These are phyloP conservation scores for Sordariomycetes sp. DNA, from an alignment of 2,329 filamentous ascomycete species.

Conservation along the genomic window DNA sequence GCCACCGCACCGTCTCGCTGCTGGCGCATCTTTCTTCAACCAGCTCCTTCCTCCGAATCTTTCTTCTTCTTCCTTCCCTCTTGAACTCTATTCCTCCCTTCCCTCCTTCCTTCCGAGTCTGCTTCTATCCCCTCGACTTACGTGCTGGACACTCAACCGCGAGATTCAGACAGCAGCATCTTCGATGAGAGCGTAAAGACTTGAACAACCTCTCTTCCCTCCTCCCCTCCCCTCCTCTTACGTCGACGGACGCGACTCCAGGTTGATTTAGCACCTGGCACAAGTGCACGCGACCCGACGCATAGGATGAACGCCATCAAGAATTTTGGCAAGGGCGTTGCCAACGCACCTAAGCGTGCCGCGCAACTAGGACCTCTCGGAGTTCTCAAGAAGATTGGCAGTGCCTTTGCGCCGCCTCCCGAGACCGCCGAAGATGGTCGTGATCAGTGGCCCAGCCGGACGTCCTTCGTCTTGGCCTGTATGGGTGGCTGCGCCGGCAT, in stretches of 20 bases:
- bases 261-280: too few relatives aligned
- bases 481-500: slow-evolving; percentile 51
- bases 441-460: slow-evolving; percentile 46
- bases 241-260: too few relatives aligned
- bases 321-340: slow-evolving; percentile 4
- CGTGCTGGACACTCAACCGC: too few relatives aligned
- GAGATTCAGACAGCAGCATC: too few relatives aligned
- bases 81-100: neutral
- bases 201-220: too few relatives aligned
- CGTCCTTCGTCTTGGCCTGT: slow-evolving; percentile 45
- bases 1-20: too few relatives aligned
- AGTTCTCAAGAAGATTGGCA: slow-evolving; percentile 18
- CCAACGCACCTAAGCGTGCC: slow-evolving; percentile 7
- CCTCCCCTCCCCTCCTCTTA: too few relatives aligned
- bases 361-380: slow-evolving; percentile 8
- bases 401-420: slow-evolving; percentile 24
- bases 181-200: too few relatives aligned
- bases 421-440: slow-evolving; percentile 27
- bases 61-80: neutral
- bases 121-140: too few relatives aligned
- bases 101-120: too few relatives aligned
- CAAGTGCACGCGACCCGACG: too few relatives aligned
- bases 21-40: neutral
- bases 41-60: too few relatives aligned
- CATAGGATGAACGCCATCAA: slow-evolving; percentile 7